phyloP scores from a whole-genome alignment of 75 land plant genomes.

The Sequoia sempervirens region DNA sequence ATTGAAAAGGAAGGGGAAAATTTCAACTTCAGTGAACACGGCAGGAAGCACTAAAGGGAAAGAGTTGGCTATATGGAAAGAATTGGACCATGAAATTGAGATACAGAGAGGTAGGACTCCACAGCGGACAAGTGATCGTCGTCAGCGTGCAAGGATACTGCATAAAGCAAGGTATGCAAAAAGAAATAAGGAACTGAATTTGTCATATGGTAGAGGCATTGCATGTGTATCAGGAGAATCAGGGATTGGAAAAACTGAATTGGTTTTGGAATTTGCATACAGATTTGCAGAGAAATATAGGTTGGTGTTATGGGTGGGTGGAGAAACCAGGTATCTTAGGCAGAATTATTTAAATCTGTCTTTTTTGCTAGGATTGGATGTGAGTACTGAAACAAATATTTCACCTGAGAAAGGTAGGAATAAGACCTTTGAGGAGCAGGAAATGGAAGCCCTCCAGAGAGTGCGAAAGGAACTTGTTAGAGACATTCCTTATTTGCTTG shows the following conservation, averaged over 20 bases:
- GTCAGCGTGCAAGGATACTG: conserved; percentile 2
- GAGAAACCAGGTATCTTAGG: conserved; percentile 72
- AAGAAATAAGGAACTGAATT: conserved; percentile 26
- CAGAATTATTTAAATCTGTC: conserved; percentile 75
- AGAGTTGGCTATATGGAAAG: conserved; percentile 55
- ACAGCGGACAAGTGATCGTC: conserved; percentile 9
- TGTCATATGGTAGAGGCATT: conserved; percentile 55
- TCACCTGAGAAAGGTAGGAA: conserved; percentile 38
- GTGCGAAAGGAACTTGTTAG: conserved; percentile 66
- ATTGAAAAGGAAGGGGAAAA: background rate
- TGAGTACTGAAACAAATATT: conserved; percentile 41
- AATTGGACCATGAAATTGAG: conserved; percentile 62
- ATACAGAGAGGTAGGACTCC: conserved; percentile 41
- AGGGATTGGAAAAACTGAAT: conserved; percentile 92
- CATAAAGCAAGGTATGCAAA: conserved; percentile 19
- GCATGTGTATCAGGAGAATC: conserved; percentile 75
- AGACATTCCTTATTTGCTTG: conserved; percentile 77
- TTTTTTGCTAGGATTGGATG: conserved; percentile 62
- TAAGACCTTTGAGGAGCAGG: conserved; percentile 76
- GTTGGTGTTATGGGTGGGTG: conserved; percentile 92
- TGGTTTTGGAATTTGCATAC: conserved; percentile 78
- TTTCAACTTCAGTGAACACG: background rate
- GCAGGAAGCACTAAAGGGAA: conserved; percentile 38
- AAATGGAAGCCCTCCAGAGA: conserved; percentile 66
- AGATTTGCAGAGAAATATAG: conserved; percentile 69